Evolutionary conservation across 1,284 basidiomycete species (phyloP).

Genomic region (Athelia psychrophila): DNA sequence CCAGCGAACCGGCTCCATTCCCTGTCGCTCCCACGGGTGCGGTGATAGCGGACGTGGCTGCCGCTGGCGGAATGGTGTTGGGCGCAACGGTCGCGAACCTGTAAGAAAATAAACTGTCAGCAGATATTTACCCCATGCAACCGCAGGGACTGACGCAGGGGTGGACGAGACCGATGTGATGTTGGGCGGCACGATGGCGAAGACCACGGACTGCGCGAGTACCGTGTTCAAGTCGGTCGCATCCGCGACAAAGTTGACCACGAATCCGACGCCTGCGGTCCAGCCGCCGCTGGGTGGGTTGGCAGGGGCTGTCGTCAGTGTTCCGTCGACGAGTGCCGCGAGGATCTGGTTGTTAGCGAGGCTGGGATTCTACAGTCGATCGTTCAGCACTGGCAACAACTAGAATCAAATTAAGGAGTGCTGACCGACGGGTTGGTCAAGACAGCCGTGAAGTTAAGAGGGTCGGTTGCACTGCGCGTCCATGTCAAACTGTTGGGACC

Average conservation of each 20-base stretch:
- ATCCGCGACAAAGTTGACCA: slow-evolving; percentile 66
- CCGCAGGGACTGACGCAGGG: slow-evolving; percentile 3
- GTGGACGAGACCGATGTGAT: slow-evolving; percentile 37
- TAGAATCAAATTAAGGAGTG: too few species aligned
- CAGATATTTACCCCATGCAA: neutral
- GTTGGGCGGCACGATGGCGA: slow-evolving; percentile 22
- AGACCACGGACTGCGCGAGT: slow-evolving; percentile 62
- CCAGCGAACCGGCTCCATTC: too few species aligned
- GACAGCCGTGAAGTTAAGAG: slow-evolving; percentile 63
- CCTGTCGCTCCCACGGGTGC: too few species aligned
- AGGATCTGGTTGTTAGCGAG: slow-evolving; percentile 40
- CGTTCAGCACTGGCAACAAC: too few species aligned
- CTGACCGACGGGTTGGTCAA: slow-evolving; percentile 59
- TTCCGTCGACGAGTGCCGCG: slow-evolving; percentile 45
- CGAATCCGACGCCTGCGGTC: slow-evolving; percentile 52
- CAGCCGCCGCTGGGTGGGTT: slow-evolving; percentile 58
- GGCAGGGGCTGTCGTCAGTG: slow-evolving; percentile 29
- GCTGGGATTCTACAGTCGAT: too few species aligned
- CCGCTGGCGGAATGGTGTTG: too few species aligned
- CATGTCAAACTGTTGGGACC: slow-evolving; percentile 62
- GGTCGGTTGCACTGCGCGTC: slow-evolving; percentile 63
- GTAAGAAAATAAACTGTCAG: slow-evolving; percentile 15
- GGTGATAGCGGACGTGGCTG: too few species aligned
- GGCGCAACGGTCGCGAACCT: slow-evolving; percentile 10
- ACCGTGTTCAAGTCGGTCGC: slow-evolving; percentile 43